Conservation (phyloP, 2,329 filamentous ascomycete species). For the Myriosclerotinia duriaeana region DNA sequence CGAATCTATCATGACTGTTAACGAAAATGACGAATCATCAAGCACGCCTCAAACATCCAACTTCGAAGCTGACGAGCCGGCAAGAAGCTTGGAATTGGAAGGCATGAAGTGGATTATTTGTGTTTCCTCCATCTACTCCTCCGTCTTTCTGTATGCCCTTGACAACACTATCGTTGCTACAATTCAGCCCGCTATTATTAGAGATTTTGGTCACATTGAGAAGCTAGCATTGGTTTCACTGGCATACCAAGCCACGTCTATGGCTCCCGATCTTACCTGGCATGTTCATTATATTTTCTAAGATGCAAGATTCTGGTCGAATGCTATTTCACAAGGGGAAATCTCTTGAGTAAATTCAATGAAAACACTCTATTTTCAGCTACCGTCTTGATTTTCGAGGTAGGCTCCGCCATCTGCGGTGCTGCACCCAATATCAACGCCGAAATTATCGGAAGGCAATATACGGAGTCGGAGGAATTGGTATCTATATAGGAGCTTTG, state of each 20-base stretch:
- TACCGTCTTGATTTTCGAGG: constrained; percentile 29
- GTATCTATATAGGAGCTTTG: constrained; percentile 44
- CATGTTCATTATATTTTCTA: constrained; percentile 36
- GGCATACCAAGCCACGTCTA: constrained; percentile 23
- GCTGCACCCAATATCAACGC: constrained; percentile 40
- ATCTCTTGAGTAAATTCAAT: constrained; percentile 32
- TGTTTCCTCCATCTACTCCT: neutral
- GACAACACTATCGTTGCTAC: constrained; percentile 39
- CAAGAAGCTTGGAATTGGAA: neutral
- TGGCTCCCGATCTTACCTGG: constrained; percentile 32
- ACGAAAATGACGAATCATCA: neutral
- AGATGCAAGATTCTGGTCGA: neutral
- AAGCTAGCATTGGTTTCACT: constrained; percentile 45
- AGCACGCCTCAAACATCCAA: too few relatives aligned
- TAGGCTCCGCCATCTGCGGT: constrained; percentile 38
- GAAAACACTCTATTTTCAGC: constrained; percentile 31
- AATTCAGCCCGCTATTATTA: constrained; percentile 45
- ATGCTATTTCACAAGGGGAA: constrained; percentile 9
- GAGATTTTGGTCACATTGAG: constrained; percentile 42
- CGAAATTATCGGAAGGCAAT: constrained; percentile 48
- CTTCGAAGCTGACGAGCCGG: neutral
- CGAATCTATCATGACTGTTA: neutral
- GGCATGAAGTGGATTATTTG: neutral
- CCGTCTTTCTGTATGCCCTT: constrained; percentile 1
- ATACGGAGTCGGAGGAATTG: constrained; percentile 45